Conservation (phyloP, 257 asterid species). For the Petrea volubilis region DNA sequence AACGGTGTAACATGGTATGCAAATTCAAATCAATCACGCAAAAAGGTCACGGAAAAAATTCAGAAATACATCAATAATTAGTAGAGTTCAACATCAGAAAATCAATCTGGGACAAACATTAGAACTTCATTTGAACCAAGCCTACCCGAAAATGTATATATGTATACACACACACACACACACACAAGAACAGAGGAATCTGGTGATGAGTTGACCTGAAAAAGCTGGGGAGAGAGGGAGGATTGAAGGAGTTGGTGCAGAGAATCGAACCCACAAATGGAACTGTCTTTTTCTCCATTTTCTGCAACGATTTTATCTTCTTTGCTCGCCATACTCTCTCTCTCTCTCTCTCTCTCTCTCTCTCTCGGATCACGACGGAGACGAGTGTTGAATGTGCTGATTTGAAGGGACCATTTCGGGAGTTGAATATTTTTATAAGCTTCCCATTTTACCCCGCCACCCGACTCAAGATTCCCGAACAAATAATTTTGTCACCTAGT, state of each 20-base stretch:
- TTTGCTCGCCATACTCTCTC: conserved; percentile 49
- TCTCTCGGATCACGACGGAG: not conserved
- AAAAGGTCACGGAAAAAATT: not conserved
- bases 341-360: not conserved
- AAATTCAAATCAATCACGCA: not conserved
- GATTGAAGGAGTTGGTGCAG: conserved; percentile 78
- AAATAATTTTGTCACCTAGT: not conserved
- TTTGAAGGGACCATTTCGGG: not conserved
- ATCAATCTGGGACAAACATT: not conserved
- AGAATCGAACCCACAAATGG: conserved; percentile 84
- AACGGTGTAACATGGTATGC: not conserved
- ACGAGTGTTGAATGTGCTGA: not conserved
- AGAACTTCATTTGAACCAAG: not conserved
- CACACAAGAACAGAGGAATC: not conserved
- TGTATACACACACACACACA: not conserved
- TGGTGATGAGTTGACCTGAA: conserved; percentile 47
- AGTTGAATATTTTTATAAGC: not conserved
- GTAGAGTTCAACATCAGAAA: not conserved
- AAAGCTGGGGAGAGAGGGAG: conserved; percentile 69
- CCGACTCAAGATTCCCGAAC: not conserved
- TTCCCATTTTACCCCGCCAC: conserved; percentile 14
- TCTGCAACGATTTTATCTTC: conserved; percentile 32
- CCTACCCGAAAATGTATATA: no score
- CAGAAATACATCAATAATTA: not conserved
- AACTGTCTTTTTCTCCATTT: conserved; percentile 55